Percentiles rank a stretch among this genome's conserved stretches.
Conservation (phyloP, 352 stramenopile species). For the Chrysophaeum taylorii region DNA sequence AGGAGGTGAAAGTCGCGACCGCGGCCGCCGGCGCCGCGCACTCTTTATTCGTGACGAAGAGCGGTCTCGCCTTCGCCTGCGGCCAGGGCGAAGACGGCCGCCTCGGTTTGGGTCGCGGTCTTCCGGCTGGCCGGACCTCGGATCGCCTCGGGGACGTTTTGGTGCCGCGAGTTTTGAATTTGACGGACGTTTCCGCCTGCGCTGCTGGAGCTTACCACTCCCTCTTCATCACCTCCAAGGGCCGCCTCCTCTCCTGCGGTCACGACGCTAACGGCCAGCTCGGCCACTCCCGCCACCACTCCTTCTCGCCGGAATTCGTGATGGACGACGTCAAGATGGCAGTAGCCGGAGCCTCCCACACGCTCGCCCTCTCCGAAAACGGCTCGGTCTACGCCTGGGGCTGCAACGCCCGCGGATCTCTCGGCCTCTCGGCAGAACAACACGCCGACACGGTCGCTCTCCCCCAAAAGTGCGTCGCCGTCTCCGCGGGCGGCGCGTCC, state of each 20-base stretch:
- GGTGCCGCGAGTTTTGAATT: background rate
- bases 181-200: background rate
- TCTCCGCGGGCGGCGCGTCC: slow-evolving; percentile 2
- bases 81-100: slow-evolving; percentile 3
- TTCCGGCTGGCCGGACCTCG: background rate
- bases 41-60: slow-evolving; percentile 1
- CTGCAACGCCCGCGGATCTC: background rate
- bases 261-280: slow-evolving; percentile 1
- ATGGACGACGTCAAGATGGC: background rate
- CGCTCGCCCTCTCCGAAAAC: background rate
- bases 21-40: slow-evolving; percentile 8
- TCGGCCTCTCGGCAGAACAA: background rate
- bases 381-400: background rate
- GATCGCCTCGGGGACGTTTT: background rate
- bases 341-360: background rate
- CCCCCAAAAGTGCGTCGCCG: background rate
- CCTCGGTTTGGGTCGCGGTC: background rate
- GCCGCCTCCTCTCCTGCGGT: background rate
- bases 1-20: background rate
- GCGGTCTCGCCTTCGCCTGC: background rate
- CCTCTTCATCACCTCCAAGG: background rate
- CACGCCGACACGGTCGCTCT: background rate
- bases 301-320: background rate
- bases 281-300: background rate
- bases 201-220: slow-evolving; percentile 4